A percentile compares a stretch with the other conserved stretches of the same genome.
Conservation (phyloP, 768 basidiomycete species). For the Russula brevipes region DNA sequence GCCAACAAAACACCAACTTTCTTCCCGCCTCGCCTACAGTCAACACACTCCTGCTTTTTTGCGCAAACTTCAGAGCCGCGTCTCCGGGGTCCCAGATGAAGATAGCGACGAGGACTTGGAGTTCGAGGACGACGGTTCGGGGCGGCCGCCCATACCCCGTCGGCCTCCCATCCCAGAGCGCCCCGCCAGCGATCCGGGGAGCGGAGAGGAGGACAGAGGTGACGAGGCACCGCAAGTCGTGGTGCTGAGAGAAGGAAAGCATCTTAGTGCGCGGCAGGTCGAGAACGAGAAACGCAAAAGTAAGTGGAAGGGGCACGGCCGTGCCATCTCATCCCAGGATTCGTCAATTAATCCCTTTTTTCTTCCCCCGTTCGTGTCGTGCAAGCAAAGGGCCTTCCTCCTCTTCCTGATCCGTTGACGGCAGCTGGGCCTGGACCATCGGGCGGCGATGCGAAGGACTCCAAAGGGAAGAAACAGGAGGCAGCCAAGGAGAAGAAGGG, state of each 20-base stretch:
- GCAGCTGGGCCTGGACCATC: background rate
- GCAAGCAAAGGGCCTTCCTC: conserved; percentile 57
- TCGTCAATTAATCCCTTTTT: background rate
- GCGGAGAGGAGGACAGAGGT: conserved; percentile 53
- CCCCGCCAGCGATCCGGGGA: conserved; percentile 63
- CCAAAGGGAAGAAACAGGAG: conserved; percentile 15
- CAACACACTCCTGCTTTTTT: conserved; percentile 59
- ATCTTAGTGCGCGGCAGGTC: conserved; percentile 71
- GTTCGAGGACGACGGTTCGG: conserved; percentile 62
- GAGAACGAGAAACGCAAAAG: conserved; percentile 74
- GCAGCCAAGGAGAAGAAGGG: conserved; percentile 21
- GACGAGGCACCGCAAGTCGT: conserved; percentile 89
- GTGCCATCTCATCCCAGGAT: background rate
- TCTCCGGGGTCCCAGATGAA: conserved; percentile 50
- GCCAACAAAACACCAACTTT: conserved; percentile 65
- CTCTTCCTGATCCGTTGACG: conserved; percentile 39
- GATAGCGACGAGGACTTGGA: conserved; percentile 45
- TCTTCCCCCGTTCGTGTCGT: background rate
- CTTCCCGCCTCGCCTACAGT: conserved; percentile 62
- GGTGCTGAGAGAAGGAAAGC: conserved; percentile 83
- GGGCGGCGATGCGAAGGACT: background rate
- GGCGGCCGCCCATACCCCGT: conserved; percentile 66
- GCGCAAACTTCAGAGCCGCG: conserved; percentile 56
- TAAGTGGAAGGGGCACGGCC: conserved; percentile 31
- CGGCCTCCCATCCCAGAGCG: conserved; percentile 69